A percentile compares a stretch with the other conserved stretches of the same genome.
Conservation (phyloP, 768 basidiomycete species). For the Kwoniella bestiolae region DNA sequence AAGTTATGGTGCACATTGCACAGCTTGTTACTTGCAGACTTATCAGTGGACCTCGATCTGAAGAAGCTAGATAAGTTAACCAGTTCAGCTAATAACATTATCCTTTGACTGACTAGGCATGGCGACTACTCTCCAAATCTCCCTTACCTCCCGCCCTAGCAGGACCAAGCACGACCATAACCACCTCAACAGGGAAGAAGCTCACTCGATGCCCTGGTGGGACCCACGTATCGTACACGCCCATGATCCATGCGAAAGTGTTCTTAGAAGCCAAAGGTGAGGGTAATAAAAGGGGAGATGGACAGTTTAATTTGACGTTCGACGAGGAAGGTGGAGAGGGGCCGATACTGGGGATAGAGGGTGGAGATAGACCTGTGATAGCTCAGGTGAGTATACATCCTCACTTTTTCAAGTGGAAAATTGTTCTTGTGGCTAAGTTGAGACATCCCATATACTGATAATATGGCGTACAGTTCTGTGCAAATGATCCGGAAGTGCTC, state of each 20-base stretch:
- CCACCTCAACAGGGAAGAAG: slow-evolving; percentile 14
- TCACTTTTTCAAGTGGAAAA: too few species aligned
- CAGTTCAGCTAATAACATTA: neutral
- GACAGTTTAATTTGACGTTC: slow-evolving; percentile 57
- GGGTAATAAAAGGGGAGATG: slow-evolving; percentile 31
- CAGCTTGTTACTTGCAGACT: neutral
- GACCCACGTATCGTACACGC: slow-evolving; percentile 81
- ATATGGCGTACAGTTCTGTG: slow-evolving; percentile 68
- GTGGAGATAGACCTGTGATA: slow-evolving; percentile 78
- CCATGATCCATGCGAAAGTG: slow-evolving; percentile 93
- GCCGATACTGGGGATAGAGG: slow-evolving; percentile 47
- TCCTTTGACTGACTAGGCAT: slow-evolving; percentile 66
- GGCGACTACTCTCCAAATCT: slow-evolving; percentile 75
- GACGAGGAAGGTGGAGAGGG: slow-evolving; percentile 79
- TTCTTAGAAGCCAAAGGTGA: slow-evolving; percentile 30
- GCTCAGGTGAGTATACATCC: slow-evolving; percentile 64
- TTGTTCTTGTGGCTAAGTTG: too few species aligned
- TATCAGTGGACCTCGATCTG: too few species aligned
- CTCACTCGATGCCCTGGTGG: slow-evolving; percentile 36
- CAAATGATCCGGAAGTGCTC: slow-evolving; percentile 79
- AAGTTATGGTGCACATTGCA: too few species aligned
- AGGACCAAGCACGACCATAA: slow-evolving; percentile 33
- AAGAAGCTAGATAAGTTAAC: too few species aligned
- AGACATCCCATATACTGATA: neutral
- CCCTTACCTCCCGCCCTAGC: slow-evolving; percentile 47